phyloP scores from a whole-genome alignment of 2,329 filamentous ascomycete genomes.

The Massarina eburnea region DNA sequence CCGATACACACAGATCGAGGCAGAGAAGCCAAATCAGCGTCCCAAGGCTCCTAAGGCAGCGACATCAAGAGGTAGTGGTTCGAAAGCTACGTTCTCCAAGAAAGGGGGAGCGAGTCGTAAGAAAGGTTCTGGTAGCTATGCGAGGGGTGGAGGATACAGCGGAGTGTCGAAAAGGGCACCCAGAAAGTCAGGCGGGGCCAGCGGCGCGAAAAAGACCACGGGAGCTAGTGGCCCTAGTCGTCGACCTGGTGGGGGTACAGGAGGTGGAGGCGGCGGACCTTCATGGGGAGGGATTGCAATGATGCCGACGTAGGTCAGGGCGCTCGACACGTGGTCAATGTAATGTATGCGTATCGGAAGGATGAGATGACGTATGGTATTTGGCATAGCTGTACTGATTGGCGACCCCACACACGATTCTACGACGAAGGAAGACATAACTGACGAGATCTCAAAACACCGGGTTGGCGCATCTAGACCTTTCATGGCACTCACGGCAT shows the following conservation, averaged over 20 bases:
- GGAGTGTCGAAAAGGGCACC: slow-evolving; percentile 20
- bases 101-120: slow-evolving; percentile 19
- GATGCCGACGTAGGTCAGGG: slow-evolving; percentile 27
- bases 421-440: background rate
- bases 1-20: slow-evolving; percentile 22
- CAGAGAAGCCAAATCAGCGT: slow-evolving; percentile 6
- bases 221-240: slow-evolving; percentile 11
- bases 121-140: slow-evolving; percentile 20
- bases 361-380: background rate
- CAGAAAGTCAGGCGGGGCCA: slow-evolving; percentile 1
- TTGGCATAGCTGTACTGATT: background rate
- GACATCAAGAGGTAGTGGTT: slow-evolving; percentile 16
- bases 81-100: slow-evolving; percentile 19
- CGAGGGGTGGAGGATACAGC: slow-evolving; percentile 8
- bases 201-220: slow-evolving; percentile 11
- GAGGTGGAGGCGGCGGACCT: slow-evolving; percentile 11
- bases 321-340: background rate
- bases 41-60: slow-evolving; percentile 12
- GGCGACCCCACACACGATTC: background rate
- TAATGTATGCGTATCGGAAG: background rate
- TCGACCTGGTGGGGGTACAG: slow-evolving; percentile 7
- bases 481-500: background rate
- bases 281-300: slow-evolving; percentile 24
- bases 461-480: background rate
- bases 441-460: background rate